Evolutionary conservation across 768 basidiomycete species (phyloP), one percentile per base, ranked within the genome.

Genomic region (Tremella fuciformis): DNA sequence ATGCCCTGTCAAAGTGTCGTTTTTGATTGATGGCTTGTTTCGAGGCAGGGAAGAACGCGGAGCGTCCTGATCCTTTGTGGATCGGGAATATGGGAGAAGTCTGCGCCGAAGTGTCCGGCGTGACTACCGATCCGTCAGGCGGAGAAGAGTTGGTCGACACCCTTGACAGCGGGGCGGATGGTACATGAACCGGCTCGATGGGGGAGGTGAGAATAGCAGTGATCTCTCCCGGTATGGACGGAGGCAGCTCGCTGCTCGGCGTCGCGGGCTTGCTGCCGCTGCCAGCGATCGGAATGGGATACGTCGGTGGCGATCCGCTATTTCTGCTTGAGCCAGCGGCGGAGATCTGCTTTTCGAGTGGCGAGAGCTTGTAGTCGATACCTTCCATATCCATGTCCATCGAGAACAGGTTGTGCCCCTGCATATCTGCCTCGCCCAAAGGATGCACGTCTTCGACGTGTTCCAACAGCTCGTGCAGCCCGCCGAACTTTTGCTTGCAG

Each of bases 401-500:
- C 16, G 67, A 67, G 52, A 70, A 73, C 9, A 65, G 65, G 4
- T 54, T 49, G 26, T 55, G 19, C 16, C 40, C 50, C 6, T 61
- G 63, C 50, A 58, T 62, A 42, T 70, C 61, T 21, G 65, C 55
- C 39, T 69, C 64, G 13, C 52, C 50, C 58, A 68, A 70, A 18
- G 73, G 71, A 56, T 74, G 73, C 13, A 58, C 57, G 26, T 73
- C 71, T 39, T 74, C 72, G 18, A 76, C 75, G 52, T 76, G 75
- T 55, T 76, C 75, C 40, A 76, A 50, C 15, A 76, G 55, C 19
- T 67, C 73, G 50, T 76, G 75, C 21, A 76, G 54, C 13, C 69
- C 71, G 11, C 56, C 60, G 52, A 71, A 69, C 0, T 64, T 63
- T 29, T 59, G 53, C 13, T 69, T 69, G 49, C 75, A 76, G 54